Conservation (phyloP, 495 filamentous ascomycete genomes). For the Daldinia loculata region DNA sequence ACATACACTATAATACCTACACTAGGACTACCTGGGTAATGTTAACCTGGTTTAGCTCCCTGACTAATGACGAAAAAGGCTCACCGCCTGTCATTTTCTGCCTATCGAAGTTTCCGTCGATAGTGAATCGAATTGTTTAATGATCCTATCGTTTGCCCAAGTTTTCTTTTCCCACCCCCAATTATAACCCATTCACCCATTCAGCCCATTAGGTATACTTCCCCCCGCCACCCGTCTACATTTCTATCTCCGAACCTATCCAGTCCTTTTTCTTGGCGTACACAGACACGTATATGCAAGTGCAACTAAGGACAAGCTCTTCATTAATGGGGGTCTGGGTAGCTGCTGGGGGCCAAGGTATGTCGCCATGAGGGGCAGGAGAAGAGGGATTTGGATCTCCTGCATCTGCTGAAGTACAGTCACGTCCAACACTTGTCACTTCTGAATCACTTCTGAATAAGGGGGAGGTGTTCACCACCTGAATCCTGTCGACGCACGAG, state of each 20-base stretch:
- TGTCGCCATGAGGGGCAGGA: constrained; percentile 15
- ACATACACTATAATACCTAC: neutral
- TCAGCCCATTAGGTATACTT: neutral
- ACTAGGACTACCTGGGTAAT: constrained; percentile 2
- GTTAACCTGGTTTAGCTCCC: neutral
- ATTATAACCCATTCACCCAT: neutral
- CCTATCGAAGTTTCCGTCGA: constrained; percentile 23
- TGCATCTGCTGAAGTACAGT: constrained; percentile 1
- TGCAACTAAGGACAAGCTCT: constrained; percentile 3
- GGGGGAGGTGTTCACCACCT: neutral
- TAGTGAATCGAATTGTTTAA: constrained; percentile 20
- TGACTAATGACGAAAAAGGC: constrained; percentile 28
- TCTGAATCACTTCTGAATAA: constrained; percentile 8
- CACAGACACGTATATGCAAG: constrained; percentile 11
- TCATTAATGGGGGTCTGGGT: constrained; percentile 3
- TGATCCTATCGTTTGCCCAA: constrained; percentile 20
- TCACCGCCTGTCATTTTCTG: constrained; percentile 32
- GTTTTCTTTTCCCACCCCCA: neutral
- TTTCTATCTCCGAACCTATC: constrained; percentile 37
- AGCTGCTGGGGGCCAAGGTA: constrained; percentile 9
- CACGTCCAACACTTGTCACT: neutral
- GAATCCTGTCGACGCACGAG: constrained; percentile 1
- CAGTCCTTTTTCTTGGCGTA: constrained; percentile 27
- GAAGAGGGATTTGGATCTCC: constrained; percentile 4
- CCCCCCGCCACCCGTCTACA: constrained; percentile 24